Percentiles rank a stretch among this genome's conserved stretches.
phyloP scores from a whole-genome alignment of 352 stramenopile genomes.

The Globisporangium alternatum region DNA sequence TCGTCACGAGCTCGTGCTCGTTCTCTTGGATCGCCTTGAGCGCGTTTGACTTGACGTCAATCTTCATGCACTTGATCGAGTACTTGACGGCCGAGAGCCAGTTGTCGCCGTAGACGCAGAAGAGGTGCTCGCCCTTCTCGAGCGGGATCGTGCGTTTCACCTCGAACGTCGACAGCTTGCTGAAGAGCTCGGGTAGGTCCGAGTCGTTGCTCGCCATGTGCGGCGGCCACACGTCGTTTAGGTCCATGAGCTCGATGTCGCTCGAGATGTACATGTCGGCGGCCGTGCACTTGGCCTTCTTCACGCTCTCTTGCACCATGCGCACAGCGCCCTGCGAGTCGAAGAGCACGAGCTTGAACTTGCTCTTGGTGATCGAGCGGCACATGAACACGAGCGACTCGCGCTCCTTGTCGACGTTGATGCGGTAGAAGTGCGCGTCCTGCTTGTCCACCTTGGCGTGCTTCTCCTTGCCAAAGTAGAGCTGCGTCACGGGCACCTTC shows the following conservation, averaged over 20 bases:
- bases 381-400: conserved; percentile 83
- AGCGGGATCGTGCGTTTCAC: conserved; percentile 75
- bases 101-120: conserved; percentile 88
- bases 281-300: conserved; percentile 77
- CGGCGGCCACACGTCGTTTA: conserved; percentile 76
- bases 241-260: conserved; percentile 84
- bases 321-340: conserved; percentile 73
- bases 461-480: conserved; percentile 71
- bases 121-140: conserved; percentile 79
- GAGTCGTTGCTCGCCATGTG: conserved; percentile 49
- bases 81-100: conserved; percentile 88
- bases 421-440: conserved; percentile 85
- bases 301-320: conserved; percentile 82
- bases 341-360: conserved; percentile 89
- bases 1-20: conserved; percentile 68
- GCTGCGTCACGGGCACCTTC: conserved; percentile 51
- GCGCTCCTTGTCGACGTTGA: conserved; percentile 66
- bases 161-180: conserved; percentile 80
- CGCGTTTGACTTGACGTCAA: conserved; percentile 49
- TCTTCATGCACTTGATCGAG: conserved; percentile 84
- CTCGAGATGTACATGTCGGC: conserved; percentile 87
- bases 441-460: conserved; percentile 84
- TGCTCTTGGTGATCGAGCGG: conserved; percentile 77
- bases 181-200: conserved; percentile 82
- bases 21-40: conserved; percentile 68